Evolutionary conservation across 78 protist genomes (phyloP), one percentile per base, ranked within the genome.

Genomic region (Chrysochromulina parva): DNA sequence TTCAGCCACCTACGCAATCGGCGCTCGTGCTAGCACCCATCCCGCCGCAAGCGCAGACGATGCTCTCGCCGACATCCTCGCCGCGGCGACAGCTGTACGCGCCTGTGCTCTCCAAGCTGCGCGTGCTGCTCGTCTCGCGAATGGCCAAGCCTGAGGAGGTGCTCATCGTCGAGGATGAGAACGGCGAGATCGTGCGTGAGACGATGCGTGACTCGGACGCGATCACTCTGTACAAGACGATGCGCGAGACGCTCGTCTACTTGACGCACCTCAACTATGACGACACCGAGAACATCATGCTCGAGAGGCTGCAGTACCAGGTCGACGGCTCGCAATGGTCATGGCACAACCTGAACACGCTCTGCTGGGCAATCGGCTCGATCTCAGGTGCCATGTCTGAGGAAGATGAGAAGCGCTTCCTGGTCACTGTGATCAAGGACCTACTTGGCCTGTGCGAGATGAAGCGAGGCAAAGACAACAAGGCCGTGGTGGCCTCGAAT

Each of bases 291-390:
- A 22, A 58, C 13, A 94, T 97, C 87, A 98, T 99, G 99, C 73
- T 93, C 28, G 94, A 94, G 58, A 82, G 84, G 85, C 92, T 99
- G 80, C 84, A 57, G 66, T 85, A n/a, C 17, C 94, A 92, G 90
- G 93, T 90, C 10, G 90, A 92, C 85, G 94, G 92, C 16, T 1
- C 92, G 13, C 96, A 96, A 38, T 99, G 95, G 95, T 55, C 89
- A 13, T 93, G 96, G 94, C 78, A 90, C 26, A 85, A 89, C 85
- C 94, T 99, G 93, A 98, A 96, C 93, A 96, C 98, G 9, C 92
- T 99, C 57, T 99, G 99, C 94, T 99, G 99, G 99, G 99, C 99
- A 22, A 97, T 99, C 74, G 99, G 99, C 78, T 91, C 99, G 38
- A 98, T 99, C 76, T 71, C 94, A 22, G 99, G 99, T n/a, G 95